phyloP scores from a whole-genome alignment of 306 rosid species.

The Pueraria montana region DNA sequence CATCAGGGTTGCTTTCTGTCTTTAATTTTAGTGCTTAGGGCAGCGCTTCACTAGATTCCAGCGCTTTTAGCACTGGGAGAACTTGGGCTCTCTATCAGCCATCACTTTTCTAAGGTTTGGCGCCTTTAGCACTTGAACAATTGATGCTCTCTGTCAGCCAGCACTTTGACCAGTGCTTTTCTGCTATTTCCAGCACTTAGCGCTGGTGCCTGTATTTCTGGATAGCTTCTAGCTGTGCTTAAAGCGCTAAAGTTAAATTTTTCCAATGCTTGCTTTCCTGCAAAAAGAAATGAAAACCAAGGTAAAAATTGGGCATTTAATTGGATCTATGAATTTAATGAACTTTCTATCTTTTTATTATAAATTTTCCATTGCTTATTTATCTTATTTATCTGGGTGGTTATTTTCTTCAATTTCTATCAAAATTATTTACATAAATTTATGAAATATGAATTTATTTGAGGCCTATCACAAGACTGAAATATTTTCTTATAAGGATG shows the following conservation, averaged over 20 bases:
- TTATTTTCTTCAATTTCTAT: not conserved
- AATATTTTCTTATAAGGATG: constrained; percentile 8
- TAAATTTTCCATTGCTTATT: not conserved
- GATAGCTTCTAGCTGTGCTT: not conserved
- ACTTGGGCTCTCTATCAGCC: not conserved
- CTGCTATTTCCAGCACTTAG: not conserved
- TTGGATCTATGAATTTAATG: not conserved
- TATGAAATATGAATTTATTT: not conserved
- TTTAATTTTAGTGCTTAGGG: not conserved
- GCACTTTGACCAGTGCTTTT: not conserved
- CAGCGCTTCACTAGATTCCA: not conserved
- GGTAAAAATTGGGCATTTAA: not conserved
- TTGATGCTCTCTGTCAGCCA: not conserved
- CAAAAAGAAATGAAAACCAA: not conserved
- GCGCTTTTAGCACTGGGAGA: not conserved
- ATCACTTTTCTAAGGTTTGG: not conserved
- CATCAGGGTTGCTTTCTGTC: no score
- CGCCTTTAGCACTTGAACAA: not conserved
- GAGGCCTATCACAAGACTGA: constrained; percentile 4
- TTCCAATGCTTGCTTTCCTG: not conserved
- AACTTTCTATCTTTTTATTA: not conserved
- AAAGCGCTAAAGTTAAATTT: not conserved
- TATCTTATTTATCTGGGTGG: not conserved
- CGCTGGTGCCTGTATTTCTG: not conserved
- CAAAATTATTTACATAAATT: not conserved